phyloP scores from a whole-genome alignment of 805 yeast genomes.

The Suhomyces canberraensis region DNA sequence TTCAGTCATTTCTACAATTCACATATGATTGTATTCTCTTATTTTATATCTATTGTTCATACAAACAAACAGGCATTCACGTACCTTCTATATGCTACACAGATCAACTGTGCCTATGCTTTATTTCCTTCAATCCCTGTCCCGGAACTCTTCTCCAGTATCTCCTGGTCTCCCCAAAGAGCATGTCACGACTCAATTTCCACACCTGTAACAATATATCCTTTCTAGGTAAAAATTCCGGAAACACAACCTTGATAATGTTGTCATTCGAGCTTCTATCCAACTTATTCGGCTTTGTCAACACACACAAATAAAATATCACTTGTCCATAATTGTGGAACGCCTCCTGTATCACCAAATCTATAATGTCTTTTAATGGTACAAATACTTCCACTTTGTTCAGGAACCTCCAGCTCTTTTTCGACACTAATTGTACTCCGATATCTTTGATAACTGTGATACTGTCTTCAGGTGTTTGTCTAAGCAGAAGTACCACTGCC shows the following conservation, averaged over 20 bases:
- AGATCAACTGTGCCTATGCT: not conserved
- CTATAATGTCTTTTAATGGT: conserved; percentile 55
- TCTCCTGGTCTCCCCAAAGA: conserved; percentile 29
- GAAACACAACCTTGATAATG: conserved; percentile 36
- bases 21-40: no score
- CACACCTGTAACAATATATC: conserved; percentile 39
- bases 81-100: not conserved
- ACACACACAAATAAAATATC: conserved; percentile 58
- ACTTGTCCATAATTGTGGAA: conserved; percentile 65
- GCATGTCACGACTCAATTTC: conserved; percentile 34
- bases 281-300: conserved; percentile 36
- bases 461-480: conserved; percentile 40
- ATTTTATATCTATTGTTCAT: no score
- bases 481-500: conserved; percentile 15
- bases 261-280: conserved; percentile 12
- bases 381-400: conserved; percentile 42
- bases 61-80: no score
- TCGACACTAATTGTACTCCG: conserved; percentile 45
- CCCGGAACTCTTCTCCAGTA: conserved; percentile 38
- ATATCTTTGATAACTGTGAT: conserved; percentile 41
- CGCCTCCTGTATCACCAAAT: conserved; percentile 73
- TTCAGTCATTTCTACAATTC: no score
- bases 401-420: conserved; percentile 19
- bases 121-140: conserved; percentile 28
- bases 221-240: conserved; percentile 41